phyloP scores from a whole-genome alignment of 192 early-diverging fungal species.

The Phlyctochytrium bullatum region DNA sequence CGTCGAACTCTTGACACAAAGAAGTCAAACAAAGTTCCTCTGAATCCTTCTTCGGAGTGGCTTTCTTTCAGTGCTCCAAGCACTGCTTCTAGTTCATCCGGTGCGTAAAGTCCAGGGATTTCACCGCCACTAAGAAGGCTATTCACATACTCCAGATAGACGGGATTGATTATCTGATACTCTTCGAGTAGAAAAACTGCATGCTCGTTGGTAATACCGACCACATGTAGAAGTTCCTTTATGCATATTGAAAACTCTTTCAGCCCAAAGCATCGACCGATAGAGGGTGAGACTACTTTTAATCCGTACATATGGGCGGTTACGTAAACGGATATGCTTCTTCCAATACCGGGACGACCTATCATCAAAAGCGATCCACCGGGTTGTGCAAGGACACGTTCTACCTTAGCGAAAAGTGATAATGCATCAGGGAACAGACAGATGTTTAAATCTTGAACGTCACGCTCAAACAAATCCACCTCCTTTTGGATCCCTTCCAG shows the following conservation, averaged over 20 bases:
- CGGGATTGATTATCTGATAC: slow-evolving; percentile 44
- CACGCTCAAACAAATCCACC: slow-evolving; percentile 47
- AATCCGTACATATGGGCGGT: slow-evolving; percentile 43
- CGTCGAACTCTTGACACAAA: slow-evolving; percentile 45
- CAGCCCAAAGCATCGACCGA: slow-evolving; percentile 34
- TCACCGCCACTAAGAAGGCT: slow-evolving; percentile 54
- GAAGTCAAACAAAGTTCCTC: slow-evolving; percentile 53
- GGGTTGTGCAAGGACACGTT: slow-evolving; percentile 45
- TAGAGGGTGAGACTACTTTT: slow-evolving; percentile 36
- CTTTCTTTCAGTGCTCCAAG: slow-evolving; percentile 39
- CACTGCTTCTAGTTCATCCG: slow-evolving; percentile 54
- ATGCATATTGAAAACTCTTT: slow-evolving; percentile 49
- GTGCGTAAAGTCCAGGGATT: slow-evolving; percentile 50
- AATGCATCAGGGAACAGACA: slow-evolving; percentile 49
- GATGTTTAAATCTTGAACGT: slow-evolving; percentile 43
- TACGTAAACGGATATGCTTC: slow-evolving; percentile 34
- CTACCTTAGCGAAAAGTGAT: slow-evolving; percentile 40
- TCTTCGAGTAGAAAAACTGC: slow-evolving; percentile 54
- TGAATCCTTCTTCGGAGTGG: slow-evolving; percentile 51
- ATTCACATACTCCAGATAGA: slow-evolving; percentile 53
- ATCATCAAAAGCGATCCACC: slow-evolving; percentile 53
- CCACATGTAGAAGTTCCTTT: slow-evolving; percentile 48
- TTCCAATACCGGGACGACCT: slow-evolving; percentile 53
- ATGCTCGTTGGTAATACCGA: slow-evolving; percentile 40
- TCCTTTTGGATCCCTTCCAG: slow-evolving; percentile 24